Percentiles rank a stretch among this genome's conserved stretches.
Evolutionary conservation across 2,329 filamentous ascomycete species (phyloP).

Genomic region (Clonostachys rhizophaga): DNA sequence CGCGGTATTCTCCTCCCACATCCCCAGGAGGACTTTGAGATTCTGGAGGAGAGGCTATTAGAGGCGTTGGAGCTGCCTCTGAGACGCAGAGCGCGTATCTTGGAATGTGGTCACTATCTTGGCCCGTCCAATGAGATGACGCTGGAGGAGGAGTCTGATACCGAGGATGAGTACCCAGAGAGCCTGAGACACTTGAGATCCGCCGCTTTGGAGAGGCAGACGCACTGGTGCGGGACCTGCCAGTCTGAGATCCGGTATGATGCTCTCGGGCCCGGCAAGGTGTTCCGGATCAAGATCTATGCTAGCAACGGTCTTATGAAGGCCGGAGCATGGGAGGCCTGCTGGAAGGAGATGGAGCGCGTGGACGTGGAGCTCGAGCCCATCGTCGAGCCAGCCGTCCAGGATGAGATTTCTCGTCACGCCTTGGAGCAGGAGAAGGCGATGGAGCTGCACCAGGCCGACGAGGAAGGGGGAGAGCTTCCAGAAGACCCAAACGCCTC

Average conservation of each 20-base stretch:
- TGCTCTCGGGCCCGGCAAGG: conserved; percentile 44
- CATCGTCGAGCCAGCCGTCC: conserved; percentile 54
- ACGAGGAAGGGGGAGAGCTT: conserved; percentile 20
- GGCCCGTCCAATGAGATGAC: conserved; percentile 49
- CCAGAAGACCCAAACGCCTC: conserved; percentile 16
- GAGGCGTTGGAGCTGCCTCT: conserved; percentile 70
- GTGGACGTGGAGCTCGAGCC: conserved; percentile 91
- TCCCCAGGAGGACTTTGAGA: conserved; percentile 74
- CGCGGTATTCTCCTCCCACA: conserved; percentile 73
- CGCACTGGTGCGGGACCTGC: conserved; percentile 54
- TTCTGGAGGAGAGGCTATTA: conserved; percentile 72
- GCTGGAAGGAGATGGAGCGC: conserved; percentile 98
- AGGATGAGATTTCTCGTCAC: conserved; percentile 56
- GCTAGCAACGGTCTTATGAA: conserved; percentile 94
- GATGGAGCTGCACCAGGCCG: conserved; percentile 25
- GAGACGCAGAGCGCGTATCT: conserved; percentile 58
- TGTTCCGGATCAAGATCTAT: conserved; percentile 82
- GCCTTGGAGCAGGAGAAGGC: conserved; percentile 37
- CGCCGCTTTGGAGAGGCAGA: conserved; percentile 17
- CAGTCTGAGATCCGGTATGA: conserved; percentile 50
- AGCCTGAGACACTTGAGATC: conserved; percentile 14
- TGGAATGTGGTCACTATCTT: conserved; percentile 74
- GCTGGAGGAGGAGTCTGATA: conserved; percentile 33
- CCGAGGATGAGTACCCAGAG: conserved; percentile 15
- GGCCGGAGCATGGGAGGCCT: conserved; percentile 85